phyloP scores from a whole-genome alignment of 495 filamentous ascomycete species.

The Oleoguttula mirabilis region DNA sequence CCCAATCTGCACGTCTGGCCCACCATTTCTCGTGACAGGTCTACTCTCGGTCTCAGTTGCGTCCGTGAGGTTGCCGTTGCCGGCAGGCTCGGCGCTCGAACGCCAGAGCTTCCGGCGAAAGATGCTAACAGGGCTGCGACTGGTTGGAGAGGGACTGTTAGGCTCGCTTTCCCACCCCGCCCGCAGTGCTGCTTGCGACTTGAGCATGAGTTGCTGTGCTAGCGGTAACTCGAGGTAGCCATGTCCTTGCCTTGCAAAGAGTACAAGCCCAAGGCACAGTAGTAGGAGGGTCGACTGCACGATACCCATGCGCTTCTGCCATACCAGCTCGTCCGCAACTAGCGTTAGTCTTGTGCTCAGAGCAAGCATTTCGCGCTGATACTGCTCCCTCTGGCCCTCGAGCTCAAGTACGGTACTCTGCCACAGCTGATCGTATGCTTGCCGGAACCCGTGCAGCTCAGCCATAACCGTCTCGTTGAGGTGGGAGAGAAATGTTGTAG shows the following conservation, averaged over 20 bases:
- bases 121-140: constrained; percentile 13
- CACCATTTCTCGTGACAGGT: constrained; percentile 2
- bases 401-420: constrained; percentile 87
- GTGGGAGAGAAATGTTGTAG: constrained; percentile 64
- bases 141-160: constrained; percentile 21
- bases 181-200: constrained; percentile 23
- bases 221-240: constrained; percentile 45
- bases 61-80: constrained; percentile 10
- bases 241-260: constrained; percentile 51
- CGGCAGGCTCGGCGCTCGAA: constrained; percentile 11
- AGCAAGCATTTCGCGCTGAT: constrained; percentile 66
- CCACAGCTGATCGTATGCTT: constrained; percentile 93
- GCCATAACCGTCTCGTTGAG: constrained; percentile 78
- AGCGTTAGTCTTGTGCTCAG: constrained; percentile 71
- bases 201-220: constrained; percentile 42
- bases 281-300: constrained; percentile 78
- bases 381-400: constrained; percentile 70
- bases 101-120: constrained; percentile 14
- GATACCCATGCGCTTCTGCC: constrained; percentile 89
- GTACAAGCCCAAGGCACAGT: constrained; percentile 72
- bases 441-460: constrained; percentile 66
- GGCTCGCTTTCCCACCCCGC: constrained; percentile 15
- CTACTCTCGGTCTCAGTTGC: constrained; percentile 23
- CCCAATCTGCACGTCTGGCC: constrained; percentile 6
- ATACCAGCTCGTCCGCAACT: constrained; percentile 86